phyloP scores from a whole-genome alignment of 2,329 filamentous ascomycete species.

The Diaporthe sp. region DNA sequence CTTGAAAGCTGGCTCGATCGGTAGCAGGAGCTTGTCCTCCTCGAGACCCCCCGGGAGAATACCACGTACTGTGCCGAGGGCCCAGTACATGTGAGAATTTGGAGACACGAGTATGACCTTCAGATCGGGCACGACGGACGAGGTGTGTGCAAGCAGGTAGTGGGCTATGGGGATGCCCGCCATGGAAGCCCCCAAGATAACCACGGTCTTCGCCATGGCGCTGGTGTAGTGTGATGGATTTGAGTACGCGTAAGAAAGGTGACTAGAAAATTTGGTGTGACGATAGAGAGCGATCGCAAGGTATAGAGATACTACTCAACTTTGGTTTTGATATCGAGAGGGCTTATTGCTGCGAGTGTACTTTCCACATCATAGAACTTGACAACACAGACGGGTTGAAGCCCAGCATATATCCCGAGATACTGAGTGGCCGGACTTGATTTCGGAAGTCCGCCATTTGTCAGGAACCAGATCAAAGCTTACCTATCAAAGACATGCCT shows the following conservation, averaged over 20 bases:
- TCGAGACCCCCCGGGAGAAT: conserved; percentile 60
- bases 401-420: conserved; percentile 9
- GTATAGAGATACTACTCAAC: neutral
- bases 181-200: conserved; percentile 63
- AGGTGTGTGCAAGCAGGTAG: conserved; percentile 60
- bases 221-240: neutral
- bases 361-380: neutral
- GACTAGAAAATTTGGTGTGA: neutral
- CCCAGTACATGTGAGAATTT: conserved; percentile 64
- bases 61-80: conserved; percentile 60
- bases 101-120: conserved; percentile 61
- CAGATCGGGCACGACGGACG: conserved; percentile 54
- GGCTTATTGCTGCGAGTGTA: neutral
- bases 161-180: conserved; percentile 62
- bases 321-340: neutral
- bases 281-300: neutral
- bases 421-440: no score
- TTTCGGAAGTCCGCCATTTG: conserved; percentile 8
- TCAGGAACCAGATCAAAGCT: conserved; percentile 9
- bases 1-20: conserved; percentile 62
- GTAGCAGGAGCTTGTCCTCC: conserved; percentile 64
- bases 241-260: no score
- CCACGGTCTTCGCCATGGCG: conserved; percentile 50
- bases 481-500: conserved; percentile 1
- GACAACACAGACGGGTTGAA: neutral